phyloP scores from a whole-genome alignment of 2,329 filamentous ascomycete genomes.

The Penicillium sp. region DNA sequence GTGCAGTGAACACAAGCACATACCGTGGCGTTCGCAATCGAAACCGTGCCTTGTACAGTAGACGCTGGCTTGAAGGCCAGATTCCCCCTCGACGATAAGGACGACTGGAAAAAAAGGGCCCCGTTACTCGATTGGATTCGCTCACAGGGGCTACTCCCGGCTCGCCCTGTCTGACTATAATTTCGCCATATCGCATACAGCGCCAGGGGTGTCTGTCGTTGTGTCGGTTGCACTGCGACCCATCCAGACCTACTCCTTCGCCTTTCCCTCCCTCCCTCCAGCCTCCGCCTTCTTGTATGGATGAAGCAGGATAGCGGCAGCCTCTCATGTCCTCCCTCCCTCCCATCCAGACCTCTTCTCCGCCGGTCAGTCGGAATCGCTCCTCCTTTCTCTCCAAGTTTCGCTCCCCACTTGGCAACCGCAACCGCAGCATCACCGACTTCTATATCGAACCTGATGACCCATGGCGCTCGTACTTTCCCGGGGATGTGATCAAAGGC shows the following conservation, averaged over 20 bases:
- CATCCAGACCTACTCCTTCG: conserved; percentile 14
- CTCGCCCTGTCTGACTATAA: conserved; percentile 11
- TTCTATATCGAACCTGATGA: conserved; percentile 66
- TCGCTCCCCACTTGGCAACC: conserved; percentile 57
- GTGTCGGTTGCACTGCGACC: conserved; percentile 5
- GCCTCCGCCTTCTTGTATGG: conserved; percentile 36
- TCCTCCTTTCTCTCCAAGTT: conserved; percentile 57
- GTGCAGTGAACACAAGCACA: conserved; percentile 17
- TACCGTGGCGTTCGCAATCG: conserved; percentile 25
- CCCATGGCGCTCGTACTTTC: conserved; percentile 64
- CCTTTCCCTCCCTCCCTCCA: conserved; percentile 14
- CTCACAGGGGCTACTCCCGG: conserved; percentile 14
- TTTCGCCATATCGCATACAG: conserved; percentile 11
- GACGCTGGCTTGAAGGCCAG: conserved; percentile 6
- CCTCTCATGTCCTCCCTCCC: conserved; percentile 49
- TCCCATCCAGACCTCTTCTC: conserved; percentile 37
- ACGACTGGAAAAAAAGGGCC: conserved; percentile 3
- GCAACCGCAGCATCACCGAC: conserved; percentile 61
- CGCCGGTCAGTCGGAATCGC: conserved; percentile 46
- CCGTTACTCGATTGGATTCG: conserved; percentile 13
- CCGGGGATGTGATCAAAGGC: conserved; percentile 65
- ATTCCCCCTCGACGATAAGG: conserved; percentile 14
- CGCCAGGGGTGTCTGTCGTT: conserved; percentile 6
- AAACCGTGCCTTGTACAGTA: conserved; percentile 16
- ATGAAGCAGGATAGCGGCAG: conserved; percentile 35